Conservation (phyloP, 768 basidiomycete genomes). For the Termitomyces sp. region DNA sequence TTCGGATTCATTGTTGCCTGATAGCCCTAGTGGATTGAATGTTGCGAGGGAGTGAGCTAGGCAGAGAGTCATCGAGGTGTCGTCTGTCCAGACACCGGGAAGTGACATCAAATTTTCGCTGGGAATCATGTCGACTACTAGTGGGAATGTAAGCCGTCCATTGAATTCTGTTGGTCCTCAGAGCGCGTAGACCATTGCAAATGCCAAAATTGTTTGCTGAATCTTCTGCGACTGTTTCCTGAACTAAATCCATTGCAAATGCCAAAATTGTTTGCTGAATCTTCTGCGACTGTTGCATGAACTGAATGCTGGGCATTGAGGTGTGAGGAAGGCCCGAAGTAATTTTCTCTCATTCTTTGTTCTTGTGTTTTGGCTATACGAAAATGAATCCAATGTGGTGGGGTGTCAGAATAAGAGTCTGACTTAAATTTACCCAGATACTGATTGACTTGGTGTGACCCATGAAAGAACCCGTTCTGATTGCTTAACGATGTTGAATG, state of each 20-base stretch:
- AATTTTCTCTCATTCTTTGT: not conserved
- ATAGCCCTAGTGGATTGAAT: conserved; percentile 10
- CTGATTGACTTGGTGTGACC: too few relatives aligned
- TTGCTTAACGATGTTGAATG: too few relatives aligned
- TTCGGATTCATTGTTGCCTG: not conserved
- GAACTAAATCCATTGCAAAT: conserved; percentile 27
- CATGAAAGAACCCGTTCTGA: too few relatives aligned
- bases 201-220: conserved; percentile 29
- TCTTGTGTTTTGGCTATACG: not conserved
- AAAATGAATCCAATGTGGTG: not conserved
- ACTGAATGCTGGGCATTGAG: conserved; percentile 18
- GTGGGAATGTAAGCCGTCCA: conserved; percentile 29
- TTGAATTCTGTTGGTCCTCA: conserved; percentile 38
- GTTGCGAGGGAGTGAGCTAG: conserved; percentile 34
- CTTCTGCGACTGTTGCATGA: conserved; percentile 20
- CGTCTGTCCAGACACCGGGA: conserved; percentile 41
- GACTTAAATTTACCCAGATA: not conserved
- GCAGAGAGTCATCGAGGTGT: conserved; percentile 42
- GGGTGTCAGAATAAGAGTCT: not conserved
- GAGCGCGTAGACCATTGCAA: conserved; percentile 40
- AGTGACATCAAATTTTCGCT: conserved; percentile 31
- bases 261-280: conserved; percentile 32
- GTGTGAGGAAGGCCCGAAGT: not conserved
- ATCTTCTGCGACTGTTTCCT: conserved; percentile 26
- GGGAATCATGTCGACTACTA: conserved; percentile 29